Evolutionary conservation across 331 rosid species (phyloP), one percentile per base, ranked within the genome.

Genomic region (Stylosanthes scabra): DNA sequence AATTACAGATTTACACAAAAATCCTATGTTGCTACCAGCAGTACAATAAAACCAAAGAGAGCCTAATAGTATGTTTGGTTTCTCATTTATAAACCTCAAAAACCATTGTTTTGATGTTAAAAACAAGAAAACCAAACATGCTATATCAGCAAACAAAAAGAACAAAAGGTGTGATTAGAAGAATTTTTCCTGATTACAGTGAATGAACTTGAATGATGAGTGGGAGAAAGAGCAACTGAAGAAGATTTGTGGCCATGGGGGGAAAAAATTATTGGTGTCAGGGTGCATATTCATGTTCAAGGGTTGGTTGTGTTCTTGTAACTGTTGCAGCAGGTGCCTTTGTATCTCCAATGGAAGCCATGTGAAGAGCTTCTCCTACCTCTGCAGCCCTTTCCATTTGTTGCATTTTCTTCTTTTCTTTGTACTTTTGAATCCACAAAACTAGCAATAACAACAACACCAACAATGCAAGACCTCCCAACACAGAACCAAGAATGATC

Each of bases 321-420:
- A 81, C 96, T 0, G 81, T 78, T 55, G 99, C 99, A 14, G 97
- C 82, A 8, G 99, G 99, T 13, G 99, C 99, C 81, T 76, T 95
- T 12, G 97, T 88, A 40, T 75, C 81, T 65, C 98, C 99, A 16
- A 92, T 60, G 9, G 85, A 73, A 42, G 98, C 87, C 98, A 92
- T 92, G 50, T 83, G 91, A 78, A 95, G 87, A 63, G 98, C 83
- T 74, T 92, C 99, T 81, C 99, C 99, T 6, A 74, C 72, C 5
- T 95, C 99, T 14, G 99, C 88, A 46, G 88, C 98, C 59, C 66
- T 95, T 82, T 95, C 98, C 99, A 95, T 95, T 78, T 76, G 78
- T 40, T 86, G 84, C 93, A 89, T 76, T 78, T 72, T 89, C 84
- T 86, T 95, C 86, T 81, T 79, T 2, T 83, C 50, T 78, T 82